These are phyloP conservation scores for Claviceps digitariae DNA, from an alignment of 2,329 filamentous ascomycete genomes.

Conservation along the genomic window DNA sequence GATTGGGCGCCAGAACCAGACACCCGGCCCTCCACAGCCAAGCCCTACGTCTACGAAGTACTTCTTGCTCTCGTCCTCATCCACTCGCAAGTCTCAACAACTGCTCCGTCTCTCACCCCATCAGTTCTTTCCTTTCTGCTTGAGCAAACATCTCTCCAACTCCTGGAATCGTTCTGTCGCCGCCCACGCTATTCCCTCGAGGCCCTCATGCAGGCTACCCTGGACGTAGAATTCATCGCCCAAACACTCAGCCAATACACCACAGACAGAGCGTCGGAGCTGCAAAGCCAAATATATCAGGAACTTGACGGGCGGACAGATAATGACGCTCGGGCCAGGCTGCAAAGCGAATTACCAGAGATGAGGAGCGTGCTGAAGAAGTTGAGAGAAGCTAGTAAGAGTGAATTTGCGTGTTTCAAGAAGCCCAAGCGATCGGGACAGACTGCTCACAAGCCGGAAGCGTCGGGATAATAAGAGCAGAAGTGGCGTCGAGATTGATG, in stretches of 20 bases:
- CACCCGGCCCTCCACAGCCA: constrained; percentile 57
- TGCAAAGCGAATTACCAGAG: constrained; percentile 80
- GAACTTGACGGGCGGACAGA: constrained; percentile 83
- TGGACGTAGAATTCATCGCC: constrained; percentile 93
- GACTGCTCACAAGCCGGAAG: constrained; percentile 19
- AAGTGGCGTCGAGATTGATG: background rate
- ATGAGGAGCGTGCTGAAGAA: constrained; percentile 81
- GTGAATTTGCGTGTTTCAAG: constrained; percentile 77
- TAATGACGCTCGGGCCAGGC: constrained; percentile 61
- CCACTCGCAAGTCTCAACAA: constrained; percentile 79
- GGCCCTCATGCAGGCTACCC: constrained; percentile 87
- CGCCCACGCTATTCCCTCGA: constrained; percentile 59
- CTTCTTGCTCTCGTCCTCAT: constrained; percentile 79
- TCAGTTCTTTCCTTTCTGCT: constrained; percentile 79
- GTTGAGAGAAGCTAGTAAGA: constrained; percentile 66
- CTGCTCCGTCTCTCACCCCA: constrained; percentile 58
- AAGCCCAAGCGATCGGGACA: constrained; percentile 39
- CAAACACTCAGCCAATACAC: constrained; percentile 88
- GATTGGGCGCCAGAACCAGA: constrained; percentile 53
- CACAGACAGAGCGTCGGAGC: constrained; percentile 64
- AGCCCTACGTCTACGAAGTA: constrained; percentile 78
- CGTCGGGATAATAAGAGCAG: constrained; percentile 8
- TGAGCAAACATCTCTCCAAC: constrained; percentile 63
- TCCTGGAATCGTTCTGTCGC: constrained; percentile 67
- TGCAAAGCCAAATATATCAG: constrained; percentile 83